These are phyloP conservation scores for Xerocomus amazonicus DNA, from an alignment of 1,284 basidiomycete genomes.

Conservation along the genomic window DNA sequence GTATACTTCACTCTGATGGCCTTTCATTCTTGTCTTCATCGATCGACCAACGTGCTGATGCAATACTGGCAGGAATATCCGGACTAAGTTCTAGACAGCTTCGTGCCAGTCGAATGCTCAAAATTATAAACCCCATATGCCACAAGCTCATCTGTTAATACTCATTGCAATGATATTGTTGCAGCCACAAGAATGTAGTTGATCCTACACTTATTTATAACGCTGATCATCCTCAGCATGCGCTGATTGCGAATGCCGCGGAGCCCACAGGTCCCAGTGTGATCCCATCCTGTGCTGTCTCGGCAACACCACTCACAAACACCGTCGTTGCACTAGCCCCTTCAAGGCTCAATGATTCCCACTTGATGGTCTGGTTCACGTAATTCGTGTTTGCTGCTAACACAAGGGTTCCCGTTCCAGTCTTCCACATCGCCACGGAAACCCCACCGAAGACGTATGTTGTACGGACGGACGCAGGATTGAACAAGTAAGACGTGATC, in stretches of 20 bases:
- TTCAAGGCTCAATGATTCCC: slow-evolving; percentile 18
- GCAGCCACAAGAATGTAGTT: too few species aligned
- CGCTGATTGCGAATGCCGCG: slow-evolving; percentile 16
- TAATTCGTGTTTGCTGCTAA: slow-evolving; percentile 44
- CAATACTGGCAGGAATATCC: not conserved
- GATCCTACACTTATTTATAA: too few species aligned
- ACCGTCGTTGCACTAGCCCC: not conserved
- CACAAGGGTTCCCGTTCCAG: slow-evolving; percentile 33
- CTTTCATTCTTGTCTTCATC: not conserved
- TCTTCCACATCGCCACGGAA: slow-evolving; percentile 41
- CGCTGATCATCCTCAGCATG: not conserved
- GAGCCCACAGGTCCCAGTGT: slow-evolving; percentile 24
- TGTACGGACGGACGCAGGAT: slow-evolving; percentile 27
- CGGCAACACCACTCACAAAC: slow-evolving; percentile 20
- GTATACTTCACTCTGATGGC: not conserved
- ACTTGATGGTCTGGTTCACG: slow-evolving; percentile 21
- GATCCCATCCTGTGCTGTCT: slow-evolving; percentile 5
- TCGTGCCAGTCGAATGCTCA: too few species aligned
- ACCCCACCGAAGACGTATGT: slow-evolving; percentile 32
- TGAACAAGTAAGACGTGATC: slow-evolving; percentile 41
- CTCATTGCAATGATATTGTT: too few species aligned
- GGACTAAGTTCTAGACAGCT: too few species aligned
- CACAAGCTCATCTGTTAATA: too few species aligned
- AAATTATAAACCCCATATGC: too few species aligned
- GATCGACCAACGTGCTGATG: not conserved